Base-by-base conservation (phyloP, 345 rosid genomes). In the Balakata baccata region DNA sequence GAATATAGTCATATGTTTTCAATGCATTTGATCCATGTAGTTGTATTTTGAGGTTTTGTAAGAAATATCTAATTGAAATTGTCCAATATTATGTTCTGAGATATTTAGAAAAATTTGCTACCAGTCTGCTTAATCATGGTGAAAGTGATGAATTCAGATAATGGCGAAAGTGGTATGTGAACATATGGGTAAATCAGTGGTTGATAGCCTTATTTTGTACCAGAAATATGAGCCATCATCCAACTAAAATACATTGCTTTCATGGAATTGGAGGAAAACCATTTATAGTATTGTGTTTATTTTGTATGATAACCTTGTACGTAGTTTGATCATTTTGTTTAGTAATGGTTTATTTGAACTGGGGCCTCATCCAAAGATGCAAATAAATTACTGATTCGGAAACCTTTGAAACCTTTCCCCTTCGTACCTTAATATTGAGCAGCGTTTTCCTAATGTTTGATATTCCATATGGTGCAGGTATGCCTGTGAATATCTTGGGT, bases 401-500 rank as follows among this genome's bases (percentile, higher is more conserved):
- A 2, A 17, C 17, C 23, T 56, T n/a, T 41, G 7, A 23, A 11
- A 34, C 37, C 25, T 45, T 23, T 47, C 34, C 52, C 51, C 20
- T 67, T 22, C 29, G 5, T 11, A 6, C 47, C 34, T 37, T 51
- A 4, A 56, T 11, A 49, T 34, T 11, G 64, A 17, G 16, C 57
- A 12, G 17, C 71, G 68, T 64, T 45, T 53, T 81, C 53, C 72
- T 71, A 46, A 73, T 34, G 46, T 52, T 20, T 78, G 62, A 12
- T 69, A 54, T 66, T 49, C 34, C 34, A 29, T 29, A 29, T 29
- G 34, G 53, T 84, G 83, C 89, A 91, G 98, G 98, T 51, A 75
- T 85, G 89, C 97, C 98, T 73, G 22, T 93, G 83, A 91, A 81
- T 74, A 18, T 90, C 43, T 71, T 91, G 73, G 97, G 98, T 37